Percentiles rank a stretch among this genome's conserved stretches.
Evolutionary conservation across 192 early-diverging fungal genomes (phyloP).

Genomic region (Coemansia sp.): DNA sequence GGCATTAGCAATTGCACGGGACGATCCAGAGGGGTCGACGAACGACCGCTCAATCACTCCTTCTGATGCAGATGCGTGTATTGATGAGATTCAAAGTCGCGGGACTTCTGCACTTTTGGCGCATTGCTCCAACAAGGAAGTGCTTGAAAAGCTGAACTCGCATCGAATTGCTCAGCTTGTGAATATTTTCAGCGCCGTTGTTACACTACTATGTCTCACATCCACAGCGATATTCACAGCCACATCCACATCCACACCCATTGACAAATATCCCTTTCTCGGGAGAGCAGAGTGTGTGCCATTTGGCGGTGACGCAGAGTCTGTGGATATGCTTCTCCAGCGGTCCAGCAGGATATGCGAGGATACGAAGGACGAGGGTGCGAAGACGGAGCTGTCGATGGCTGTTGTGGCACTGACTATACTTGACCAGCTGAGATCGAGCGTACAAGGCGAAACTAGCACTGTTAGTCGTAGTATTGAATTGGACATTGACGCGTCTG

Average conservation of each 20-base stretch:
- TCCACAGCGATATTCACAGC: background rate
- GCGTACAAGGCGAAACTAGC: background rate
- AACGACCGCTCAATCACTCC: no score
- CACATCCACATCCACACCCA: background rate
- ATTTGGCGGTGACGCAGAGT: background rate
- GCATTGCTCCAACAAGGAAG: background rate
- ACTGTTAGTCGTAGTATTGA: background rate
- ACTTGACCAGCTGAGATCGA: background rate
- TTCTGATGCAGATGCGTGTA: no score
- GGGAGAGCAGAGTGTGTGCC: background rate
- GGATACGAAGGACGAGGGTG: background rate
- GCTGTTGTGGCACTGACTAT: background rate
- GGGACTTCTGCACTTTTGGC: background rate
- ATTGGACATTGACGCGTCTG: background rate
- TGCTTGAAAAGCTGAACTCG: background rate
- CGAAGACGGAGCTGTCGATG: background rate
- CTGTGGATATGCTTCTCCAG: background rate
- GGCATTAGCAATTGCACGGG: background rate
- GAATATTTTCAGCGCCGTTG: background rate
- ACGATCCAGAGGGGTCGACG: background rate
- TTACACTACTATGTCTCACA: background rate
- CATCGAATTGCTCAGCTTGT: background rate
- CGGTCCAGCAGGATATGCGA: background rate
- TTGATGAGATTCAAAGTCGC: background rate
- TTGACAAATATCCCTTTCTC: background rate